Evolutionary conservation across 225 moss, liverwort and hornwort genomes (phyloP).

Genomic region (Climacium dendroides): DNA sequence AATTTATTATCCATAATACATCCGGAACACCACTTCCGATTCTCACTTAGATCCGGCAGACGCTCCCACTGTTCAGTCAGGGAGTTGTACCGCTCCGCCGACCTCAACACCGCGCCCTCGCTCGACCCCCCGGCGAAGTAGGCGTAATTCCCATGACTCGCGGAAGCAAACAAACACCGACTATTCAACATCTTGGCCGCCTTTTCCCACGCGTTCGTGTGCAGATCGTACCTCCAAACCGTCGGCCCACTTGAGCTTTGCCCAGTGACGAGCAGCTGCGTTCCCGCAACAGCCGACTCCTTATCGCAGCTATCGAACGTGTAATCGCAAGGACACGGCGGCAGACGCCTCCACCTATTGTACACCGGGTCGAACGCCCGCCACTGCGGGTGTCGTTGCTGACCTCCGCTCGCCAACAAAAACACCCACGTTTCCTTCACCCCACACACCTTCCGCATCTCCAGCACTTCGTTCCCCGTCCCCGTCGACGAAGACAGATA

Average conservation of each 20-base stretch:
- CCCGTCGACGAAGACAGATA: slow-evolving; percentile 14
- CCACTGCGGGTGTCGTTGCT: slow-evolving; percentile 42
- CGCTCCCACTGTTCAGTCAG: slow-evolving; percentile 48
- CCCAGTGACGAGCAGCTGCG: slow-evolving; percentile 70
- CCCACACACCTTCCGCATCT: slow-evolving; percentile 27
- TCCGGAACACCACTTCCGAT: slow-evolving; percentile 72
- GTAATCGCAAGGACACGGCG: slow-evolving; percentile 75
- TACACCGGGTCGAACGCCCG: slow-evolving; percentile 60
- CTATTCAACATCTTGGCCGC: slow-evolving; percentile 61
- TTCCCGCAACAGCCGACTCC: slow-evolving; percentile 77
- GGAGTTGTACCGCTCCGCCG: slow-evolving; percentile 71
- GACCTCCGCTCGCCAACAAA: slow-evolving; percentile 23
- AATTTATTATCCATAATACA: slow-evolving; percentile 88
- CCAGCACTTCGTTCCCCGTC: slow-evolving; percentile 38
- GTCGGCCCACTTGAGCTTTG: slow-evolving; percentile 48
- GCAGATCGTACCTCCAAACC: slow-evolving; percentile 79
- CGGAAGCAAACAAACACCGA: slow-evolving; percentile 83
- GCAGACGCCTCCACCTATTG: slow-evolving; percentile 47
- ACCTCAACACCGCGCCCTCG: slow-evolving; percentile 18
- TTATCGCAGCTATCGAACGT: slow-evolving; percentile 73
- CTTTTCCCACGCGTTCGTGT: slow-evolving; percentile 46
- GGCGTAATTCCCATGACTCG: slow-evolving; percentile 61
- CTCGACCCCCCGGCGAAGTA: slow-evolving; percentile 78
- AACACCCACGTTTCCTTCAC: slow-evolving; percentile 77
- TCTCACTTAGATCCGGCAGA: slow-evolving; percentile 55